Evolutionary conservation across 441 rosid genomes (phyloP).

Genomic region (Pelargonium myrrhifolium): DNA sequence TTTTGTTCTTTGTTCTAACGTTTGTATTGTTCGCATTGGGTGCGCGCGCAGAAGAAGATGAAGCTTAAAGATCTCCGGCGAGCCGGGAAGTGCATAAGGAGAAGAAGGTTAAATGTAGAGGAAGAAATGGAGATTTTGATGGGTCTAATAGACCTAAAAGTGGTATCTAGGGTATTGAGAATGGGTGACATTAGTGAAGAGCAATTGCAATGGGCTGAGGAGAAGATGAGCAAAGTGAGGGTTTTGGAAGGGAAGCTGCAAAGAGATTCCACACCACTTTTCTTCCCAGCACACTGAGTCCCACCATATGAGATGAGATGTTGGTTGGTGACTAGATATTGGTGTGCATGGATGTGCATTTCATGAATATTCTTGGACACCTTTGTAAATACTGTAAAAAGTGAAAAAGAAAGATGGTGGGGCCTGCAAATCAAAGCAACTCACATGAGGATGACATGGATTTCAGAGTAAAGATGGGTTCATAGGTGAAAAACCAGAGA

Average conservation of each 20-base stretch:
- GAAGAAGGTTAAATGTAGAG: conserved; percentile 50
- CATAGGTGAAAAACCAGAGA: conserved; percentile 30
- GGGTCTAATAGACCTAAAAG: conserved; percentile 79
- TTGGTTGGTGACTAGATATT: conserved; percentile 35
- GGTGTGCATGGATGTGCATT: conserved; percentile 23
- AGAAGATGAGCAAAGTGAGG: conserved; percentile 85
- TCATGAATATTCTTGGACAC: conserved; percentile 32
- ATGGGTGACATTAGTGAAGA: conserved; percentile 60
- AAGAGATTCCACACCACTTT: conserved; percentile 81
- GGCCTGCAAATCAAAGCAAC: conserved; percentile 34
- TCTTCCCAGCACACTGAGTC: conserved; percentile 84
- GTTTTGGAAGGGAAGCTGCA: conserved; percentile 61
- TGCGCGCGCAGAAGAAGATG: conserved; percentile 51
- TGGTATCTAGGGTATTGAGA: conserved; percentile 83
- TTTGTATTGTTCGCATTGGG: not conserved
- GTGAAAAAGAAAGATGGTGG: not conserved
- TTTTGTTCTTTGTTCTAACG: too few species aligned
- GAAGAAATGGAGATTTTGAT: conserved; percentile 80
- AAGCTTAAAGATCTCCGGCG: conserved; percentile 73
- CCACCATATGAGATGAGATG: not conserved
- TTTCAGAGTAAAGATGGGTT: conserved; percentile 18
- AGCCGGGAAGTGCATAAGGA: conserved; percentile 61
- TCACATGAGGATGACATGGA: conserved; percentile 37
- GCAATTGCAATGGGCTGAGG: conserved; percentile 89
- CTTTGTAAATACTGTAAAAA: conserved; percentile 23